Percentiles rank a stretch among this genome's conserved stretches.
Evolutionary conservation across 2,329 filamentous ascomycete genomes (phyloP).

Genomic region (Diaporthe ilicicola): DNA sequence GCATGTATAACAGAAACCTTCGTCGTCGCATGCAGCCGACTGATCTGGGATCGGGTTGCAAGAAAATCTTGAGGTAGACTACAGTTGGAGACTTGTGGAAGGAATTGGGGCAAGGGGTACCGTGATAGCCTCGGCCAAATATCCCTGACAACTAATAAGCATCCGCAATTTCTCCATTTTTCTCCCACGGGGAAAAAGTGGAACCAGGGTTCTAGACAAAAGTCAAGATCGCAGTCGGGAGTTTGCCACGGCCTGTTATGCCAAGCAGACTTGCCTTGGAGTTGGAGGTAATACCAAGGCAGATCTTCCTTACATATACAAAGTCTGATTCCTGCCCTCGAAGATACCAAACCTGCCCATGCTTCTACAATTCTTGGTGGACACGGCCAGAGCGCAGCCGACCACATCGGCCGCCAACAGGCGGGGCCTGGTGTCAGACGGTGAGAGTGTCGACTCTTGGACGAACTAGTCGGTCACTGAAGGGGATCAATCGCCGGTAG

Average conservation of each 20-base stretch:
- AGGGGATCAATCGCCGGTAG: neutral
- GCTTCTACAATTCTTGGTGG: neutral
- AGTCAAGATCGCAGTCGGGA: neutral
- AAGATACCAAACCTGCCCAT: neutral
- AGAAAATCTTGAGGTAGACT: neutral
- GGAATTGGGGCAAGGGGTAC: neutral
- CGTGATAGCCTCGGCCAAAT: conserved; percentile 11
- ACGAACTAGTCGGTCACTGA: neutral
- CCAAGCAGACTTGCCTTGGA: neutral
- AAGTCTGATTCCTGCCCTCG: neutral
- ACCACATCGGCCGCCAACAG: neutral
- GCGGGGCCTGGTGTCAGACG: neutral
- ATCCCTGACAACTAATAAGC: neutral
- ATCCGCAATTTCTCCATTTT: conserved; percentile 17
- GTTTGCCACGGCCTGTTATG: neutral
- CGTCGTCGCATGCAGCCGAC: neutral
- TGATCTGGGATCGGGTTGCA: neutral
- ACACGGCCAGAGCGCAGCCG: neutral
- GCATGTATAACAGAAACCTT: no score
- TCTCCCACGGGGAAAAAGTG: conserved; percentile 22
- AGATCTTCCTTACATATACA: neutral
- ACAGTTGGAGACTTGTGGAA: neutral
- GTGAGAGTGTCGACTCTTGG: neutral
- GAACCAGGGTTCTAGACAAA: conserved; percentile 12
- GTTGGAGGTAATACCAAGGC: neutral